A percentile compares a stretch with the other conserved stretches of the same genome.
Evolutionary conservation across 805 yeast genomes (phyloP).

Genomic region (Wickerhamomyces chaumierensis): DNA sequence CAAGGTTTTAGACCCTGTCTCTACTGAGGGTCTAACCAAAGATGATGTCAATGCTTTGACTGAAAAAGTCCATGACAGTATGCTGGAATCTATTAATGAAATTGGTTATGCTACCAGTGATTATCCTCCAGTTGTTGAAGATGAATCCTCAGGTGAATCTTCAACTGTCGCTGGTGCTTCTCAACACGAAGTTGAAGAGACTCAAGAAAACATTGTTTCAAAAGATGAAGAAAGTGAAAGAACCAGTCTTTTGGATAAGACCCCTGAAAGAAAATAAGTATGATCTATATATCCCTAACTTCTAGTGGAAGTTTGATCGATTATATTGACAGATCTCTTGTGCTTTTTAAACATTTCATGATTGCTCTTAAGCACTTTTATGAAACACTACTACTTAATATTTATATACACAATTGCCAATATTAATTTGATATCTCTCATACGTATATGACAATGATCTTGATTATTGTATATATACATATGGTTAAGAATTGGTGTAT

Average conservation of each 20-base stretch:
- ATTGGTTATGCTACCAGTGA: slow-evolving; percentile 29
- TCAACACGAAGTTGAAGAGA: slow-evolving; percentile 6
- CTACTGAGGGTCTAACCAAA: slow-evolving; percentile 56
- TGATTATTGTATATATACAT: too few relatives aligned
- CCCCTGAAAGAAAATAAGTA: not conserved
- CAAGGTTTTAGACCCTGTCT: slow-evolving; percentile 72
- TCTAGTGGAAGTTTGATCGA: too few relatives aligned
- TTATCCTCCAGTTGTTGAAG: slow-evolving; percentile 14
- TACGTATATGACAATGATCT: too few relatives aligned
- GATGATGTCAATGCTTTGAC: slow-evolving; percentile 61
- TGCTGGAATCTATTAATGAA: slow-evolving; percentile 32
- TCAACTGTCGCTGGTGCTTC: not conserved
- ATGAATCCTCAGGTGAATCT: not conserved
- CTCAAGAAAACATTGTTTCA: slow-evolving; percentile 1
- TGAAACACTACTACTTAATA: too few relatives aligned
- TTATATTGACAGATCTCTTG: too few relatives aligned
- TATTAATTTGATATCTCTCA: too few relatives aligned
- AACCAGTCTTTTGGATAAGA: slow-evolving; percentile 16
- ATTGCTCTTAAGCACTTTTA: too few relatives aligned
- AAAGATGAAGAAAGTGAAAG: slow-evolving; percentile 12
- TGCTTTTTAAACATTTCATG: too few relatives aligned
- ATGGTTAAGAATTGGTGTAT: too few relatives aligned
- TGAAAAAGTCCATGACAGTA: slow-evolving; percentile 41
- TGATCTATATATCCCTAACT: too few relatives aligned
- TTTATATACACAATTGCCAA: too few relatives aligned